These are phyloP conservation scores for Rhodotorula taiwanensis DNA, from an alignment of 768 basidiomycete species.

Conservation along the genomic window DNA sequence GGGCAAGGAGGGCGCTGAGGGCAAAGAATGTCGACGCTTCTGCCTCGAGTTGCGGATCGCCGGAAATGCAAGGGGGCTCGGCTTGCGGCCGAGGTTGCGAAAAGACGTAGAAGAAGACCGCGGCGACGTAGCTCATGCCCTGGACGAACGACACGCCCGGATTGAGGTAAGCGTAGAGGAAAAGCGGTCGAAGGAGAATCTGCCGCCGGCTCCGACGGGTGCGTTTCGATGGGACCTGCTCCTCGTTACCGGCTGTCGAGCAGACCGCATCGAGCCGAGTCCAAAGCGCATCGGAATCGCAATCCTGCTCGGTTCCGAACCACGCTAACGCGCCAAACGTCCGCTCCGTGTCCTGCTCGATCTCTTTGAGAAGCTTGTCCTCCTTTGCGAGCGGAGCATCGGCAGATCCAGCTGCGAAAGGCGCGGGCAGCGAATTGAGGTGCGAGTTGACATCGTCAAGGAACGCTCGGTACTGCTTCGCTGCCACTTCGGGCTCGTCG, in stretches of 20 bases:
- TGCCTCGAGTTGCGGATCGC: not conserved
- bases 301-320: constrained; percentile 5
- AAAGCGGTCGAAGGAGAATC: constrained; percentile 30
- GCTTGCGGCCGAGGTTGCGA: not conserved
- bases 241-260: not conserved
- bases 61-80: not conserved
- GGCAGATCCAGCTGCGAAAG: not conserved
- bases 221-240: not conserved
- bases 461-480: constrained; percentile 23
- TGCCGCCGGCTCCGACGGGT: constrained; percentile 4
- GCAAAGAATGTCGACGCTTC: constrained; percentile 32
- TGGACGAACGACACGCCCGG: constrained; percentile 34
- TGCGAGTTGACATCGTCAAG: constrained; percentile 11
- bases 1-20: constrained; percentile 24
- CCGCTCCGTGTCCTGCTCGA: constrained; percentile 32
- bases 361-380: constrained; percentile 26
- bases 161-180: constrained; percentile 34
- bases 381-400: not conserved
- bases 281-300: constrained; percentile 15
- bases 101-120: constrained; percentile 26
- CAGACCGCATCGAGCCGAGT: constrained; percentile 10
- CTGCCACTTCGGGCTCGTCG: not conserved
- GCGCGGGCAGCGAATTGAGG: not conserved
- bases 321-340: constrained; percentile 26
- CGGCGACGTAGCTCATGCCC: constrained; percentile 34